These are phyloP conservation scores for Xylariaceae sp. DNA, from an alignment of 2,329 filamentous ascomycete species.

Conservation along the genomic window DNA sequence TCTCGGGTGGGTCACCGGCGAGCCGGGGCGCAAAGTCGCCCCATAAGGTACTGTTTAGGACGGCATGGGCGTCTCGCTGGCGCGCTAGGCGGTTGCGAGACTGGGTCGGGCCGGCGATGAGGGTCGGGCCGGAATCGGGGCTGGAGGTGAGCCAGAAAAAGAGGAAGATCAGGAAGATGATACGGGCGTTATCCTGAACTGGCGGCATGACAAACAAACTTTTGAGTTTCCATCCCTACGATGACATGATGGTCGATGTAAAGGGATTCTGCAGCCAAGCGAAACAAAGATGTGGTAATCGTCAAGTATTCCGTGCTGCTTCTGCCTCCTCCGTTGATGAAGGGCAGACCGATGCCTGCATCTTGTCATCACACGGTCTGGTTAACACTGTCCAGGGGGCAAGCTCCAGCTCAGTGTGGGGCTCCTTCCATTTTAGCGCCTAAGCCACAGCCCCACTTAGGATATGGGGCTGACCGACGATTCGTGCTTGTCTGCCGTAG, in stretches of 20 bases:
- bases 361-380: neutral
- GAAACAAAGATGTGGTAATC: neutral
- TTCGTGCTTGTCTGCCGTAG: neutral
- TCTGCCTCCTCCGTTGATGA: neutral
- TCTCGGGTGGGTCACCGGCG: constrained; percentile 28
- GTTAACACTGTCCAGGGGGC: neutral
- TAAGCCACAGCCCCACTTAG: neutral
- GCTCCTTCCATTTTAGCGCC: no score
- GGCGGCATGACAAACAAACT: constrained; percentile 39
- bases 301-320: neutral
- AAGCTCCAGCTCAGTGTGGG: neutral
- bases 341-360: neutral
- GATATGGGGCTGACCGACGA: neutral
- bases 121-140: constrained; percentile 38
- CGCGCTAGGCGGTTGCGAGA: constrained; percentile 44
- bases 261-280: neutral
- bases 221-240: constrained; percentile 24
- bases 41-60: constrained; percentile 54
- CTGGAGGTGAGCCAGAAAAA: constrained; percentile 42
- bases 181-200: constrained; percentile 41
- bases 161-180: constrained; percentile 41
- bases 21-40: constrained; percentile 51
- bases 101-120: constrained; percentile 40
- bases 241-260: constrained; percentile 18
- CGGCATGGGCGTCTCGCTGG: constrained; percentile 47